These are phyloP conservation scores for Nepenthes mirabilis DNA, from an alignment of 148 eudicot genomes.

Conservation along the genomic window DNA sequence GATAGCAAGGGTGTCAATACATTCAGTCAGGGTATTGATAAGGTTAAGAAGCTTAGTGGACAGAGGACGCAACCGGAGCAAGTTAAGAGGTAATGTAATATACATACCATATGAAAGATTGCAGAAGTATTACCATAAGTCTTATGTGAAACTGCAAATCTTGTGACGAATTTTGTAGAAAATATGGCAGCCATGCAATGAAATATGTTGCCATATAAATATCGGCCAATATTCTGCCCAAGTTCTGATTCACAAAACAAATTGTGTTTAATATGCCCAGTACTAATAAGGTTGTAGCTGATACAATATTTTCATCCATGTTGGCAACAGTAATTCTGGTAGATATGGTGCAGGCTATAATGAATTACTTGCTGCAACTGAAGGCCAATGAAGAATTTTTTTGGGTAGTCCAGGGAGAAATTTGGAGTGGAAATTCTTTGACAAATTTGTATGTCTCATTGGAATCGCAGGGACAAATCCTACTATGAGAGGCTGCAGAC, in stretches of 20 bases:
- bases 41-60: slow-evolving; percentile 20
- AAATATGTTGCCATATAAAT: too few relatives aligned
- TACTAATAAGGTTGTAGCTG: too few relatives aligned
- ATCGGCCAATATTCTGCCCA: too few relatives aligned
- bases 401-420: slow-evolving; percentile 1
- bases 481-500: slow-evolving; percentile 43
- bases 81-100: slow-evolving; percentile 35
- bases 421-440: neutral
- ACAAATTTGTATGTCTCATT: slow-evolving; percentile 7
- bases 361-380: too few relatives aligned
- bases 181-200: too few relatives aligned
- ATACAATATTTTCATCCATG: too few relatives aligned
- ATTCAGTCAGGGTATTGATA: slow-evolving; percentile 13
- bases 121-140: neutral
- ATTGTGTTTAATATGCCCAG: too few relatives aligned
- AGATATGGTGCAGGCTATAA: too few relatives aligned
- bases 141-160: neutral
- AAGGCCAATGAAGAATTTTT: neutral
- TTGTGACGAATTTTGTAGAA: too few relatives aligned
- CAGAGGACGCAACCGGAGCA: slow-evolving; percentile 26
- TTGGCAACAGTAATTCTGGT: too few relatives aligned
- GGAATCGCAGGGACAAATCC: slow-evolving; percentile 51
- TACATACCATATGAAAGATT: neutral
- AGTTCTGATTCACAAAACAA: too few relatives aligned
- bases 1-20: slow-evolving; percentile 17